Conservation (phyloP, 768 basidiomycete species). For the Boletus subparvulus region DNA sequence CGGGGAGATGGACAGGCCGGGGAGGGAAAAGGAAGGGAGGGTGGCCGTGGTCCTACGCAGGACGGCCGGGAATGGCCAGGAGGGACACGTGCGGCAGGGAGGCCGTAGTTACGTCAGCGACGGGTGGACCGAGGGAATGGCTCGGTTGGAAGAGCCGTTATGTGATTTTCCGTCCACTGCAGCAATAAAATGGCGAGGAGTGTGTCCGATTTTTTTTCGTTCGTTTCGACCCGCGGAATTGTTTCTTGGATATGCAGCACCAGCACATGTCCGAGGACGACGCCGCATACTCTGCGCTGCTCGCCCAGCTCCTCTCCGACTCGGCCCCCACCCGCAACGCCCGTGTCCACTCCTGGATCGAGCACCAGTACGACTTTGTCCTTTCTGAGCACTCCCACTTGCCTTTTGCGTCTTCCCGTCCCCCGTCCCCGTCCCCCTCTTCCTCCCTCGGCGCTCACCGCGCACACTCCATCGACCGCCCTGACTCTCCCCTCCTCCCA, state of each 20-base stretch:
- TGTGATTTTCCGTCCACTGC: slow-evolving; percentile 12
- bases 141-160: slow-evolving; percentile 17
- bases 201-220: not conserved
- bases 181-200: slow-evolving; percentile 22
- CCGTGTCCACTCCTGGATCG: slow-evolving; percentile 35
- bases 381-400: slow-evolving; percentile 24
- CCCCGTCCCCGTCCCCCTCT: slow-evolving; percentile 30
- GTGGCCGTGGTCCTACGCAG: no score
- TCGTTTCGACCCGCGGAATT: slow-evolving; percentile 4
- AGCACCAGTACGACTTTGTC: slow-evolving; percentile 38
- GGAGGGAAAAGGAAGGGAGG: no score
- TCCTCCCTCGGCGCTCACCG: slow-evolving; percentile 34
- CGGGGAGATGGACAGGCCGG: not conserved
- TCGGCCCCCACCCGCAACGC: slow-evolving; percentile 25
- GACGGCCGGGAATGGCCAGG: not conserved
- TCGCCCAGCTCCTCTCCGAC: slow-evolving; percentile 29
- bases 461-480: slow-evolving; percentile 21
- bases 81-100: not conserved
- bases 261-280: slow-evolving; percentile 32
- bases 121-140: slow-evolving; percentile 8
- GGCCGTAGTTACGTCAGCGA: slow-evolving; percentile 16
- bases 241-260: slow-evolving; percentile 1
- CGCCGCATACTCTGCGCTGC: slow-evolving; percentile 28
- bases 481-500: slow-evolving; percentile 33
- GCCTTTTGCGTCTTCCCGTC: slow-evolving; percentile 8